phyloP scores from a whole-genome alignment of 192 early-diverging fungal species.

The Coemansia sp. region DNA sequence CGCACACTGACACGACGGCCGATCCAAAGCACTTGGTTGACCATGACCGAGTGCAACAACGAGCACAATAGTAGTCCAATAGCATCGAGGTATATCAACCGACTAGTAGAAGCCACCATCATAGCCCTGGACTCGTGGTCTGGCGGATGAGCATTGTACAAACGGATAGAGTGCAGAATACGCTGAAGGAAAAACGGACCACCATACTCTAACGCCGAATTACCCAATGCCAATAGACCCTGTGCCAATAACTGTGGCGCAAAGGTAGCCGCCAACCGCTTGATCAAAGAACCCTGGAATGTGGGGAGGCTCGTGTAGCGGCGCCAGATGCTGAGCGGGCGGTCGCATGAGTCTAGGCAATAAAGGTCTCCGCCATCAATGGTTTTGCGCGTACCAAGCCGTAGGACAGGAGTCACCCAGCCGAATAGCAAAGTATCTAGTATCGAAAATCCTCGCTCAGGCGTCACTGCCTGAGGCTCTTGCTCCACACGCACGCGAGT shows the following conservation, averaged over 20 bases:
- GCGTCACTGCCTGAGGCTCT: conserved; percentile 33
- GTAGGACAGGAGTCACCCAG: conserved; percentile 69
- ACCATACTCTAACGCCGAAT: conserved; percentile 52
- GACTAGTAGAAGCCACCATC: neutral
- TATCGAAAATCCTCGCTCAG: conserved; percentile 32
- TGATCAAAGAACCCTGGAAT: conserved; percentile 23
- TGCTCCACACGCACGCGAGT: conserved; percentile 22
- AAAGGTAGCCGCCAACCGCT: conserved; percentile 51
- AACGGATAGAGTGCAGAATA: conserved; percentile 60
- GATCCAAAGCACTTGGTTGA: conserved; percentile 69
- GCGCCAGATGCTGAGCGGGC: conserved; percentile 52
- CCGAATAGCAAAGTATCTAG: conserved; percentile 49
- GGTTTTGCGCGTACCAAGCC: conserved; percentile 56
- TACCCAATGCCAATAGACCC: conserved; percentile 40
- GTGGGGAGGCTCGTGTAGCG: conserved; percentile 12
- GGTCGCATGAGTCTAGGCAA: conserved; percentile 58
- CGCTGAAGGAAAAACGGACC: conserved; percentile 64
- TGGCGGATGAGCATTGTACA: conserved; percentile 28
- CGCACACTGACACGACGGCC: conserved; percentile 70
- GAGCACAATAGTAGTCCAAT: conserved; percentile 64
- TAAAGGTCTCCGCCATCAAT: conserved; percentile 67
- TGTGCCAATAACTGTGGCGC: conserved; percentile 52
- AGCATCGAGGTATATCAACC: conserved; percentile 56
- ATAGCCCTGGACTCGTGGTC: neutral
- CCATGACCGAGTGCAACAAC: conserved; percentile 51